Conservation (phyloP, 1,284 basidiomycete genomes). For the Exobasidium rhododendri region DNA sequence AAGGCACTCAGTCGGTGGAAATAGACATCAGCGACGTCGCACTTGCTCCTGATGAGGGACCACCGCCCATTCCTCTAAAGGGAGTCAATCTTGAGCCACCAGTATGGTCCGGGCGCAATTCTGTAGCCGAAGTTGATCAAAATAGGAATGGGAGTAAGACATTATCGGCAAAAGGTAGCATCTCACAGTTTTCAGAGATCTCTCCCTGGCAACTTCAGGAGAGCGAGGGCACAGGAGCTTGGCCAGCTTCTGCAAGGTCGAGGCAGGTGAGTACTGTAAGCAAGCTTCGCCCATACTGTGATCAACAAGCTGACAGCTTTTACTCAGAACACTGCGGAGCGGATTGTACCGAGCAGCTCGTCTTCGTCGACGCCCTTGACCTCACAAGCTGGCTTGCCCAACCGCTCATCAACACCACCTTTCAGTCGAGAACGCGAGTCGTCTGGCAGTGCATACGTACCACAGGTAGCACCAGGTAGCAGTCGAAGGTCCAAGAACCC, state of each 20-base stretch:
- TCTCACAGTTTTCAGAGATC: neutral
- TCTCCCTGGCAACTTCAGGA: neutral
- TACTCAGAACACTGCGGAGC: neutral
- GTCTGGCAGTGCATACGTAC: constrained; percentile 24
- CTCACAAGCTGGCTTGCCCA: constrained; percentile 24
- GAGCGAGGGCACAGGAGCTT: neutral
- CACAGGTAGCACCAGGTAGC: constrained; percentile 15
- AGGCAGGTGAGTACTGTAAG: neutral
- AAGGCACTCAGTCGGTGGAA: neutral
- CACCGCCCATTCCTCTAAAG: constrained; percentile 6
- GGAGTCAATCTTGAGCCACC: neutral
- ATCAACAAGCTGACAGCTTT: too few species aligned
- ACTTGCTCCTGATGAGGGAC: constrained; percentile 7
- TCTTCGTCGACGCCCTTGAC: neutral
- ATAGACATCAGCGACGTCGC: constrained; percentile 16
- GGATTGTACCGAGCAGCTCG: neutral
- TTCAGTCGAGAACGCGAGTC: constrained; percentile 20
- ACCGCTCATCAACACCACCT: constrained; percentile 31
- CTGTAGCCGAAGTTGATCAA: too few species aligned
- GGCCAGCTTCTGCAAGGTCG: neutral
- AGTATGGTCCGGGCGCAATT: too few species aligned
- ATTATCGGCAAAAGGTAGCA: neutral
- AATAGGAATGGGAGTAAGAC: neutral
- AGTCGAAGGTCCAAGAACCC: constrained; percentile 39
- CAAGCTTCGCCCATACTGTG: too few species aligned